A percentile compares a stretch with the other conserved stretches of the same genome.
Evolutionary conservation across 2,329 filamentous ascomycete genomes (phyloP).

Genomic region (Botrytis porri): DNA sequence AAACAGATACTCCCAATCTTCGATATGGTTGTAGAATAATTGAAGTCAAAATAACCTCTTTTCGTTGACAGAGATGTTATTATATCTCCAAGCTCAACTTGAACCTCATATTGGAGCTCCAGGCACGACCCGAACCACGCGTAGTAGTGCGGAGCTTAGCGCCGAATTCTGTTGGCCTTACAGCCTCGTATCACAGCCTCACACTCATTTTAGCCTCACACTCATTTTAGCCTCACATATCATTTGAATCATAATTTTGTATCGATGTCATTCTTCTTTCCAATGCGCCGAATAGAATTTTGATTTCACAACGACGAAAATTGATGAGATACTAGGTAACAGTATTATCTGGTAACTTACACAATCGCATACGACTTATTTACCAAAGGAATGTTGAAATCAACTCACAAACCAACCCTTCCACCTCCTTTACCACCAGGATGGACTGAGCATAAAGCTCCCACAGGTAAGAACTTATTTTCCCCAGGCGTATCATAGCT

Average conservation of each 20-base stretch:
- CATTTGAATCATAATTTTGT: slow-evolving; percentile 13
- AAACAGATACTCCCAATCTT: not conserved
- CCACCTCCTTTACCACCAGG: slow-evolving; percentile 66
- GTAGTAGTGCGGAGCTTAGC: slow-evolving; percentile 22
- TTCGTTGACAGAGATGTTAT: slow-evolving; percentile 20
- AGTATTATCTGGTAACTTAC: not conserved
- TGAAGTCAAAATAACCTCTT: slow-evolving; percentile 13
- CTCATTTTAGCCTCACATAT: not conserved
- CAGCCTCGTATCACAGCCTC: slow-evolving; percentile 11
- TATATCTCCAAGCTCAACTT: slow-evolving; percentile 19
- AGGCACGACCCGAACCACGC: slow-evolving; percentile 32
- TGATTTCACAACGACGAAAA: not conserved
- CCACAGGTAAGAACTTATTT: slow-evolving; percentile 48
- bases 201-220: not conserved
- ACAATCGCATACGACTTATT: not conserved
- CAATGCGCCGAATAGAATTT: not conserved
- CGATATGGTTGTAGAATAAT: slow-evolving; percentile 2
- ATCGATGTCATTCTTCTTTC: not conserved
- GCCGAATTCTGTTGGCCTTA: slow-evolving; percentile 11
- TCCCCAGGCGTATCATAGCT: not conserved
- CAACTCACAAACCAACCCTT: slow-evolving; percentile 64
- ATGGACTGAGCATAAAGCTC: slow-evolving; percentile 93
- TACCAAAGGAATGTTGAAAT: slow-evolving; percentile 61
- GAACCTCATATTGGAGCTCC: slow-evolving; percentile 30
- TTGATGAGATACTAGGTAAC: not conserved